Conservation (phyloP, 1,284 basidiomycete species). For the Trametes sp. region DNA sequence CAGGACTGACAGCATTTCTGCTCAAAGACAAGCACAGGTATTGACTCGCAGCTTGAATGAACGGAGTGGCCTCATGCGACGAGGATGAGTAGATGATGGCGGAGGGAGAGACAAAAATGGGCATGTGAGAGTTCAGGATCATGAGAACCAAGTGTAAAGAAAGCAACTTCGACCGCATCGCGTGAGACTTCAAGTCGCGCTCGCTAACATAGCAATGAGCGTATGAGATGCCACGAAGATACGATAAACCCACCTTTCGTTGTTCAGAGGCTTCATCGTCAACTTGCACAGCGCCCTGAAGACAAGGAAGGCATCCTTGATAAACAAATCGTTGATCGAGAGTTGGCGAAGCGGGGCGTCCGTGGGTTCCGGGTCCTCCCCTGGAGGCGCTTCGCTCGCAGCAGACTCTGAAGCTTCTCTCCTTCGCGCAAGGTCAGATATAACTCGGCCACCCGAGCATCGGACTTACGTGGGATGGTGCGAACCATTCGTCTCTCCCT, state of each 20-base stretch:
- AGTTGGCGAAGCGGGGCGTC: slow-evolving; percentile 39
- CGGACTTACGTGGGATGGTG: slow-evolving; percentile 23
- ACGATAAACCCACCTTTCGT: slow-evolving; percentile 74
- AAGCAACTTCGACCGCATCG: slow-evolving; percentile 94
- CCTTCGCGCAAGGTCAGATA: neutral
- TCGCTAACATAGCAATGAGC: slow-evolving; percentile 61
- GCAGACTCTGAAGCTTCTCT: slow-evolving; percentile 37
- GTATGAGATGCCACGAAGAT: neutral
- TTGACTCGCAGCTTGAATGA: slow-evolving; percentile 93
- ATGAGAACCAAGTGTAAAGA: slow-evolving; percentile 93
- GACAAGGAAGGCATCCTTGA: slow-evolving; percentile 97
- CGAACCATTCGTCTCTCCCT: slow-evolving; percentile 10
- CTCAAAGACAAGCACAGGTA: slow-evolving; percentile 95
- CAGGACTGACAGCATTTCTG: slow-evolving; percentile 94
- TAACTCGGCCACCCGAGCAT: slow-evolving; percentile 2
- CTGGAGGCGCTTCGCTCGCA: slow-evolving; percentile 32
- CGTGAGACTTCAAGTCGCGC: slow-evolving; percentile 91
- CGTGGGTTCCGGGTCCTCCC: slow-evolving; percentile 31
- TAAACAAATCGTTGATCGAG: slow-evolving; percentile 82
- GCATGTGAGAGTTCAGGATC: slow-evolving; percentile 92
- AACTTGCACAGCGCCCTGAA: slow-evolving; percentile 96
- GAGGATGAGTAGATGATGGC: slow-evolving; percentile 91
- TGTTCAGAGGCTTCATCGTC: slow-evolving; percentile 96
- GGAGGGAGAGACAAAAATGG: slow-evolving; percentile 84
- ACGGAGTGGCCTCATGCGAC: slow-evolving; percentile 85